Evolutionary conservation across 192 early-diverging fungal genomes (phyloP).

Genomic region (Umbelopsis isabellina): DNA sequence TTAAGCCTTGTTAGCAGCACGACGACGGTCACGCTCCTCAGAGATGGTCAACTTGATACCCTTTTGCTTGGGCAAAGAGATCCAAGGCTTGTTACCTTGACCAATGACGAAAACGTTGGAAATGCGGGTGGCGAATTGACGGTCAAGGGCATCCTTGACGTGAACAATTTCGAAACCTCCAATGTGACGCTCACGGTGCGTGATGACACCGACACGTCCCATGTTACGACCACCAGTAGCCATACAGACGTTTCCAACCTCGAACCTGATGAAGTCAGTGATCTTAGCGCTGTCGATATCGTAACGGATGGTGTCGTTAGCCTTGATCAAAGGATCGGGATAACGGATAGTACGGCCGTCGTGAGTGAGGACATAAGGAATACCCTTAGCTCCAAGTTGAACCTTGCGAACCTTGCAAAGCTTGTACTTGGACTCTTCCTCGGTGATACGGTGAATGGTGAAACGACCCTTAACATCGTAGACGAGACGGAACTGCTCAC

Average conservation of each 20-base stretch:
- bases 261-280: slow-evolving; percentile 94
- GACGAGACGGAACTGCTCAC: slow-evolving; percentile 99
- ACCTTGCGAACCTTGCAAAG: slow-evolving; percentile 97
- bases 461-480: slow-evolving; percentile 99
- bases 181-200: slow-evolving; percentile 95
- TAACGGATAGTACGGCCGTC: slow-evolving; percentile 99
- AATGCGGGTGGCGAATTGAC: slow-evolving; percentile 96
- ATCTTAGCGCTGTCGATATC: slow-evolving; percentile 95
- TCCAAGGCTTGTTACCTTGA: slow-evolving; percentile 87
- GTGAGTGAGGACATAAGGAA: slow-evolving; percentile 97
- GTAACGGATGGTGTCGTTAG: slow-evolving; percentile 98
- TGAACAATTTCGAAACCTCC: slow-evolving; percentile 99
- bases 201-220: slow-evolving; percentile 96
- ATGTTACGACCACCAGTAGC: slow-evolving; percentile 98
- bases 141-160: slow-evolving; percentile 96
- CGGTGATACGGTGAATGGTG: slow-evolving; percentile 98
- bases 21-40: slow-evolving; percentile 97
- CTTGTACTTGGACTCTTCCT: slow-evolving; percentile 99
- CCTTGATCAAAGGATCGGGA: slow-evolving; percentile 99
- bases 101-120: slow-evolving; percentile 94
- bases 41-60: slow-evolving; percentile 98
- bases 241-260: slow-evolving; percentile 95
- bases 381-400: slow-evolving; percentile 92
- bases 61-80: slow-evolving; percentile 99
- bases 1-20: slow-evolving; percentile 47